phyloP scores from a whole-genome alignment of 768 basidiomycete genomes.

The Crucibulum laeve region DNA sequence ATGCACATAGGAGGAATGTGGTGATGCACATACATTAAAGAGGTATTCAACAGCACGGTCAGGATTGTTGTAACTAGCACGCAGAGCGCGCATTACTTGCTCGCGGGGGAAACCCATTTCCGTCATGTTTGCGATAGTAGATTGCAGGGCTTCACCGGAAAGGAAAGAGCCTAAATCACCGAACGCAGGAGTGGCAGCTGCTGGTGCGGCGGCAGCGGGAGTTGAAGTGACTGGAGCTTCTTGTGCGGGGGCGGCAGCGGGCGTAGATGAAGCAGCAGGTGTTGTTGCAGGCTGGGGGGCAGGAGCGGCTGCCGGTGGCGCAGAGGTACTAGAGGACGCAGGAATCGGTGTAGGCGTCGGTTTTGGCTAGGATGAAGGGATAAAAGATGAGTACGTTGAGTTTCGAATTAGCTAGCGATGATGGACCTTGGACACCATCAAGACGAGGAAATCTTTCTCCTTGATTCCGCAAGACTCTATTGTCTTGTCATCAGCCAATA shows the following conservation, averaged over 20 bases:
- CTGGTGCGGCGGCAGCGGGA: slow-evolving; percentile 28
- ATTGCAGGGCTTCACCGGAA: slow-evolving; percentile 70
- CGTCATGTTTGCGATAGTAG: slow-evolving; percentile 76
- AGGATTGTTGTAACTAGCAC: slow-evolving; percentile 96
- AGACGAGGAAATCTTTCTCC: slow-evolving; percentile 98
- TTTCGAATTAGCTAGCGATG: slow-evolving; percentile 6
- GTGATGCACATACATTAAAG: slow-evolving; percentile 63
- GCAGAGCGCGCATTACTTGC: slow-evolving; percentile 77
- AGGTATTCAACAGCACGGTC: slow-evolving; percentile 98
- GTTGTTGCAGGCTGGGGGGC: slow-evolving; percentile 11
- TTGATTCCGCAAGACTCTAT: slow-evolving; percentile 88
- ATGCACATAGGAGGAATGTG: slow-evolving; percentile 2
- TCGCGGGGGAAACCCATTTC: slow-evolving; percentile 95
- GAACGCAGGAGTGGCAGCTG: slow-evolving; percentile 29
- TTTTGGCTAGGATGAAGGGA: slow-evolving; percentile 1
- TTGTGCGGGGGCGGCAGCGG: slow-evolving; percentile 17
- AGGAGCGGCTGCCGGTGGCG: slow-evolving; percentile 20
- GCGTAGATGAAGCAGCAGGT: slow-evolving; percentile 23
- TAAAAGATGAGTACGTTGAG: neutral
- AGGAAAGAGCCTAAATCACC: slow-evolving; percentile 61
- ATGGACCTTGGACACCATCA: slow-evolving; percentile 94
- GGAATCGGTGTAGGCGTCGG: slow-evolving; percentile 23
- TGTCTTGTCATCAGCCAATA: slow-evolving; percentile 83
- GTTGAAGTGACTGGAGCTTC: slow-evolving; percentile 25
- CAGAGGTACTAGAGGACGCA: slow-evolving; percentile 26